Percentiles rank a stretch among this genome's conserved stretches.
phyloP scores from a whole-genome alignment of 2,329 filamentous ascomycete species.

The Hymenoscyphus fraxineus region DNA sequence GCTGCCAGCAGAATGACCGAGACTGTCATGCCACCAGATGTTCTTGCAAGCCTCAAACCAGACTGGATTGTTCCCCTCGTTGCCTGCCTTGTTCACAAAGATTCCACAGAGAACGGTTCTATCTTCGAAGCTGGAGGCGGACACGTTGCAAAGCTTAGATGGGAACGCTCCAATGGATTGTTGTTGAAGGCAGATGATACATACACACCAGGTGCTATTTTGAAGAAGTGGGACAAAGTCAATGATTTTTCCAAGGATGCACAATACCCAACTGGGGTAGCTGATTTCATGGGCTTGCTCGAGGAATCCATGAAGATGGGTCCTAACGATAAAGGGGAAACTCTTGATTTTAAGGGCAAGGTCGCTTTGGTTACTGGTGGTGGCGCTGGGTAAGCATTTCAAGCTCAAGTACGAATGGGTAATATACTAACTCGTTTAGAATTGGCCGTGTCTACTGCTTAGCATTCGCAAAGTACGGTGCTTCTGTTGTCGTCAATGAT shows the following conservation, averaged over 20 bases:
- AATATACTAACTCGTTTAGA: conserved; percentile 38
- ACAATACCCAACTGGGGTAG: conserved; percentile 77
- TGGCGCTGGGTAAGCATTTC: conserved; percentile 62
- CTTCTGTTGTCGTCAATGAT: conserved; percentile 90
- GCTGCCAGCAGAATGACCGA: conserved; percentile 94
- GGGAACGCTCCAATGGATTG: conserved; percentile 88
- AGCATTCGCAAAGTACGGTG: conserved; percentile 79
- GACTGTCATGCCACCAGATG: conserved; percentile 92
- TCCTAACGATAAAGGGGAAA: conserved; percentile 66
- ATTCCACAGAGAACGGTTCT: conserved; percentile 74
- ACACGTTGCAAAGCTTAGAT: conserved; percentile 87
- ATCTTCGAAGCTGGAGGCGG: conserved; percentile 95
- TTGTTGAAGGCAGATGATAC: conserved; percentile 84
- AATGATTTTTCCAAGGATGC: conserved; percentile 85
- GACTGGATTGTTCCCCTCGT: conserved; percentile 95
- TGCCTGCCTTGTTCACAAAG: conserved; percentile 80
- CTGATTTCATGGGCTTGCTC: conserved; percentile 82
- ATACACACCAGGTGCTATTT: conserved; percentile 82
- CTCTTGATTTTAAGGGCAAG: conserved; percentile 76
- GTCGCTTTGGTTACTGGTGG: conserved; percentile 86
- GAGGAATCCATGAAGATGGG: conserved; percentile 78
- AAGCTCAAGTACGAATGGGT: not conserved
- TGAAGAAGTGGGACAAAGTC: conserved; percentile 86
- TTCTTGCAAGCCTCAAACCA: conserved; percentile 71
- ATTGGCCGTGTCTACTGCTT: conserved; percentile 89